Evolutionary conservation across 2,329 filamentous ascomycete species (phyloP).

Genomic region (Claviceps citrina): DNA sequence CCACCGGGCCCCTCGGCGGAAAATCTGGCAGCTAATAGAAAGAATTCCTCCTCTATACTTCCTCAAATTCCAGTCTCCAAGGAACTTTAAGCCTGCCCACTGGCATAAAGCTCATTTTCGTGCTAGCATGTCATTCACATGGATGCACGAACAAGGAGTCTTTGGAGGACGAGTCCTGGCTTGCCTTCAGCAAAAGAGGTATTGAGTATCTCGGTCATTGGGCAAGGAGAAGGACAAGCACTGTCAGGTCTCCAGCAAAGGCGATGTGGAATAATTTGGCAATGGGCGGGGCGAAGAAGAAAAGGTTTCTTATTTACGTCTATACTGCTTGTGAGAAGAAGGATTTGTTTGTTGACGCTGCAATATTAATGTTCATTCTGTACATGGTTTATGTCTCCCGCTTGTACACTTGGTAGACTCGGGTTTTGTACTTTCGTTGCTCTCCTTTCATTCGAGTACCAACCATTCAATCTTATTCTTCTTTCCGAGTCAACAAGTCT

Average conservation of each 20-base stretch:
- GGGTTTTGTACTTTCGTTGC: no score
- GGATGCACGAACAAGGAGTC: neutral
- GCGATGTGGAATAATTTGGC: no score
- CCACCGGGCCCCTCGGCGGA: neutral
- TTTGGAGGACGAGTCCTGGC: neutral
- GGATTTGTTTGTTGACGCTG: no score
- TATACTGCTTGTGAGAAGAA: neutral
- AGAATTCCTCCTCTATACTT: neutral
- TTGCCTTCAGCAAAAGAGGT: neutral
- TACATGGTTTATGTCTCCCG: neutral
- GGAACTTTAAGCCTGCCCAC: neutral
- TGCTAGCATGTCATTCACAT: neutral
- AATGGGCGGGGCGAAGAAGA: no score
- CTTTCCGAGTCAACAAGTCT: no score
- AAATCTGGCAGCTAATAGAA: neutral
- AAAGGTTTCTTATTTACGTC: neutral
- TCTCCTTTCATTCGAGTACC: no score
- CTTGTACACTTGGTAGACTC: no score
- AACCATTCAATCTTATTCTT: no score
- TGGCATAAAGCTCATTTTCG: slow-evolving; percentile 1
- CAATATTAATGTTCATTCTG: no score
- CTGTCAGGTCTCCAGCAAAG: no score
- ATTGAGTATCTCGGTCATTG: neutral
- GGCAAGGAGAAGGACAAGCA: no score
- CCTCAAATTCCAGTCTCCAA: neutral